These are phyloP conservation scores for Diatrype stigma DNA, from an alignment of 2,329 filamentous ascomycete species.

Conservation along the genomic window DNA sequence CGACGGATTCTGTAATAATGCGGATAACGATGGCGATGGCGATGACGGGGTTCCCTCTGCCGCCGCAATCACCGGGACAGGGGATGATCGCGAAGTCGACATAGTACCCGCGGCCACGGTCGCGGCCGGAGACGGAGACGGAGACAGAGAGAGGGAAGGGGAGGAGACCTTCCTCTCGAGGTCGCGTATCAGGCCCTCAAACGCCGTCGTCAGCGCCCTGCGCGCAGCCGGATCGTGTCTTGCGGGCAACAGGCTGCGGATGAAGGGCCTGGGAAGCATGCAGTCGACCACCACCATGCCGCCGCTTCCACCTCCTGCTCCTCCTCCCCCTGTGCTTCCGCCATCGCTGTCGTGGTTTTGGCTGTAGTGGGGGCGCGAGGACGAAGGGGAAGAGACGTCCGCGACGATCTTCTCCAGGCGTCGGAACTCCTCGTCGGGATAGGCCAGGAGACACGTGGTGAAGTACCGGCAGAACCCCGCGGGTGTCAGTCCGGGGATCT, in stretches of 20 bases:
- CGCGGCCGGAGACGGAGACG: neutral
- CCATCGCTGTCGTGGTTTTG: neutral
- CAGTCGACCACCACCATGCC: conserved; percentile 65
- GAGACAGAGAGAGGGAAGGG: neutral
- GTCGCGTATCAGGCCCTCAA: conserved; percentile 39
- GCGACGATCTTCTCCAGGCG: conserved; percentile 65
- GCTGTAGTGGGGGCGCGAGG: too few species aligned
- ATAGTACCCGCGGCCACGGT: too few species aligned
- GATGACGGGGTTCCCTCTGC: too few species aligned
- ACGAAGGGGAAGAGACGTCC: conserved; percentile 51
- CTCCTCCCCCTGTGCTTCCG: neutral
- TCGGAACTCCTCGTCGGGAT: conserved; percentile 70
- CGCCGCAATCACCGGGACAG: neutral
- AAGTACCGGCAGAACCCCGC: conserved; percentile 70
- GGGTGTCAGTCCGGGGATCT: conserved; percentile 61
- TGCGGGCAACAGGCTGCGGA: conserved; percentile 66
- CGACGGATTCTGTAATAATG: too few species aligned
- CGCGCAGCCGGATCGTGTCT: conserved; percentile 52
- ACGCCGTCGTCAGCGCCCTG: conserved; percentile 55
- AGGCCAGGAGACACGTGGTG: conserved; percentile 66
- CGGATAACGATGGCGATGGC: too few species aligned
- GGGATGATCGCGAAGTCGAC: neutral
- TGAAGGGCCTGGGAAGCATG: conserved; percentile 74
- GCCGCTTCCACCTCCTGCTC: conserved; percentile 43
- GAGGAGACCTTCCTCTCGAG: conserved; percentile 4